These are phyloP conservation scores for Cladosporium sphaerospermum DNA, from an alignment of 2,329 filamentous ascomycete genomes.

Conservation along the genomic window DNA sequence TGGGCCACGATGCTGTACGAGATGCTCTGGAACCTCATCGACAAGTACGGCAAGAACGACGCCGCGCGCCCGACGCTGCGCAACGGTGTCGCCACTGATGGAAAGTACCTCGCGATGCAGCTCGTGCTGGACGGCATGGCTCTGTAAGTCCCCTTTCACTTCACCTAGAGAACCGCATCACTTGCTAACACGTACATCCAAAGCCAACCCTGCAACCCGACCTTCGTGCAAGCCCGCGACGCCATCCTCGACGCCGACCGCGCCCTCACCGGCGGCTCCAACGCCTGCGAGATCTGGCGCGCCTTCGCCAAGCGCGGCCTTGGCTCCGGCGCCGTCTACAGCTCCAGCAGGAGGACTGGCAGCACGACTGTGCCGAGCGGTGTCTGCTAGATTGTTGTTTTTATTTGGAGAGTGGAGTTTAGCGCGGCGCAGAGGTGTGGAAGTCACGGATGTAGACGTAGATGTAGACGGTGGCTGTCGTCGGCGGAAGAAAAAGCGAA, in stretches of 20 bases:
- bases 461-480: no score
- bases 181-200: background rate
- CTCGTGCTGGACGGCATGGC: constrained; percentile 48
- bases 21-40: constrained; percentile 53
- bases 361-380: constrained; percentile 9
- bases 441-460: no score
- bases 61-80: constrained; percentile 37
- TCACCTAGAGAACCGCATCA: no score
- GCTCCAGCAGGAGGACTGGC: constrained; percentile 6
- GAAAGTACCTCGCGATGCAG: constrained; percentile 48
- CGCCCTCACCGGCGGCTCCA: constrained; percentile 46
- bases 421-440: no score
- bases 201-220: constrained; percentile 51
- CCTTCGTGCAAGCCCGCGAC: constrained; percentile 47
- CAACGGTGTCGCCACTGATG: constrained; percentile 45
- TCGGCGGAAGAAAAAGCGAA: no score
- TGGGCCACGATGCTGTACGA: constrained; percentile 52
- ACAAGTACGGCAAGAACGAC: constrained; percentile 49
- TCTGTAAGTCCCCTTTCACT: constrained; percentile 23
- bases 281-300: constrained; percentile 49
- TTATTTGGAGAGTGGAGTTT: no score
- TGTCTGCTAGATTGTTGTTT: constrained; percentile 5
- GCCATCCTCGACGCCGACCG: constrained; percentile 52
- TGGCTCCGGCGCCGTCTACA: constrained; percentile 27
- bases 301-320: constrained; percentile 54